Evolutionary conservation across 2,329 filamentous ascomycete species (phyloP), one percentile per base, ranked within the genome.

Genomic region (Pseudomassariella vexata): DNA sequence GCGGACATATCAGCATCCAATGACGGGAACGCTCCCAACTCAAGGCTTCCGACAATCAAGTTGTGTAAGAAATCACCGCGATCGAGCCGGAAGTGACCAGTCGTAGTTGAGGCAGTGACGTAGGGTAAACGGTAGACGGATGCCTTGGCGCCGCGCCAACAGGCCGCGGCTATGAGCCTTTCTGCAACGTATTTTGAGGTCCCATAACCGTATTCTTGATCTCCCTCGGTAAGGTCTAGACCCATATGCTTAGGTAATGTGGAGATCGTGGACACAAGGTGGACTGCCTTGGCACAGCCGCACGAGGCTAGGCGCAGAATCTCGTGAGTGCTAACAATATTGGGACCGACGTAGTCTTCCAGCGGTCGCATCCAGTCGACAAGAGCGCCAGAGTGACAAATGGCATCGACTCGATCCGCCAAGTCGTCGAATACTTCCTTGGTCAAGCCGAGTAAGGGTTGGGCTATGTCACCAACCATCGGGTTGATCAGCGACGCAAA

Each of bases 351-450:
- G 31, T 53, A 53, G 11, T 52, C 47, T 27, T 47, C 39, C 24
- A 53, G 30, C 7, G 45, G 49, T 16, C 44, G 49, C 45, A 52
- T 44, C 50, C 49, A 53, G 34, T 53, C 50, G 18, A 53, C 50
- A 8, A 52, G 46, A 30, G 33, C 49, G 9, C 47, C 50, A 7
- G 48, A 46, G 33, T 52, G 50, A 23, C 43, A 47, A 26, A 53
- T 45, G 26, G 43, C 37, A 36, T 51, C 47, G 6, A 52, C 42
- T 19, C 28, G 19, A 18, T 47, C 28, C 8, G 49, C 49, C 24
- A 52, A 30, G 11, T 47, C 30, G 22, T 48, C 38, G 32, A 53
- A 52, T 3, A n/a, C 35, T 18, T 36, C 36, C 11, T 44, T 35
- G 21, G 30, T 27, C 14, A 53, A 19, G 16, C 50, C 50, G 14